Evolutionary conservation across 352 stramenopile genomes (phyloP), one percentile per base, ranked within the genome.

Genomic region (Globisporangium emineosum): DNA sequence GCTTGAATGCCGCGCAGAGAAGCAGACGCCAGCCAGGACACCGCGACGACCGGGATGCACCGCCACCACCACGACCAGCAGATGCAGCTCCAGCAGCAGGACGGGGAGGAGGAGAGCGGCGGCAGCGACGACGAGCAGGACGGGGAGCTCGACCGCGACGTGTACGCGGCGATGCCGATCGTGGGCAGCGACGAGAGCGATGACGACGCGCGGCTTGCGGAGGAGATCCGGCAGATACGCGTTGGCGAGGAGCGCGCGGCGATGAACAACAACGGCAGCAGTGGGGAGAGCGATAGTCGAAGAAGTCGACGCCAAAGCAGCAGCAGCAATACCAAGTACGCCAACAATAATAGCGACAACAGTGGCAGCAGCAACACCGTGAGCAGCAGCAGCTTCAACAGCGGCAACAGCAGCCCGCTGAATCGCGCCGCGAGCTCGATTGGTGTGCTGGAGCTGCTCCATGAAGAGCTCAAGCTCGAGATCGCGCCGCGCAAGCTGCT

Each of bases 401-500:
- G 61, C 50, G 57, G 40, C 50, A 72, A 62, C 52, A 68, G 64
- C 62, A 71, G 47, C 63, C 13, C 72, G 60, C 35, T 33, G 21
- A 62, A 56, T 5, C 50, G 32, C 35, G 57, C 58, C 62, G 64
- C 67, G 68, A 78, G 42, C n/a, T 66, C 30, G 62, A 54, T 64
- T 8, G 66, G 57, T 9, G 67, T 68, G 2, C 75, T 85, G 57
- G 73, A 88, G 60, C 64, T 79, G 43, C 67, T 92, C 4, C 80
- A 78, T 62, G 83, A 89, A 57, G 83, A 90, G 60, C 70, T 92
- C 25, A 70, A 73, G 35, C 73, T 89, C 19, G 83, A 92, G 66
- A 88, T 92, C 51, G 72, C 75, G 29, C 81, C 86, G 8, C 77
- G 85, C 49, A 82, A 84, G 21, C 62, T 94, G 25, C 67, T 89